phyloP scores from a whole-genome alignment of 495 filamentous ascomycete species.

The Trichocladium uniseriatum region DNA sequence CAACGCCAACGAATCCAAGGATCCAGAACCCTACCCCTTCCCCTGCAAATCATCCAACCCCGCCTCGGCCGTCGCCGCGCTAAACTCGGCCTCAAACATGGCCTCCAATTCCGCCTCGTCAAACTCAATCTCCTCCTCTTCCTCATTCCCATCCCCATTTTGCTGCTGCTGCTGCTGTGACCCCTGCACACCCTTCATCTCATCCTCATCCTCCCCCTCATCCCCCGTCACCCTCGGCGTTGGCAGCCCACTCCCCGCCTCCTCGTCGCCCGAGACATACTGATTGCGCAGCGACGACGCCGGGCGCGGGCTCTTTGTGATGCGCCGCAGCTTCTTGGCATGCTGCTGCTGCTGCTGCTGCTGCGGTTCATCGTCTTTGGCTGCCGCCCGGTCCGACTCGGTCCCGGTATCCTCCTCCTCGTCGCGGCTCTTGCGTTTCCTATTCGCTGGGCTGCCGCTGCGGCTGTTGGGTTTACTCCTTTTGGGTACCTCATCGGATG shows the following conservation, averaged over 20 bases:
- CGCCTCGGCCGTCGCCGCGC: conserved; percentile 28
- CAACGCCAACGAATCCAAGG: too few species aligned
- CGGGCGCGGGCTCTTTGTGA: conserved; percentile 11
- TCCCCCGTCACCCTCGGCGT: conserved; percentile 43
- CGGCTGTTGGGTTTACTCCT: background rate
- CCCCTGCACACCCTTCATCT: background rate
- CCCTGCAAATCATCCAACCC: conserved; percentile 4
- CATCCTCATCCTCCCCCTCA: conserved; percentile 19
- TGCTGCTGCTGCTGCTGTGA: background rate
- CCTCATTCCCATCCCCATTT: conserved; percentile 16
- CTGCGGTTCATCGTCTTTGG: background rate
- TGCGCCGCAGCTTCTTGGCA: conserved; percentile 20
- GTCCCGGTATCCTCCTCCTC: conserved; percentile 16
- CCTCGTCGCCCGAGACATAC: conserved; percentile 16
- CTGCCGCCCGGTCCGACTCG: background rate
- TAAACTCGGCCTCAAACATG: conserved; percentile 58
- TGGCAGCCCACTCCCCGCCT: conserved; percentile 19
- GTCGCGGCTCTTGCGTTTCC: conserved; percentile 17
- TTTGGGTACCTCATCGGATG: too few species aligned
- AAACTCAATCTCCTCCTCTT: conserved; percentile 33
- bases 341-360: background rate
- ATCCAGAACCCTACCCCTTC: conserved; percentile 16
- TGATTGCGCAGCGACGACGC: conserved; percentile 21
- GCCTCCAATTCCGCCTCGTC: conserved; percentile 57
- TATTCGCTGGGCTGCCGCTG: background rate